These are phyloP conservation scores for Annona cherimola DNA, from an alignment of 164 flowering plant species.

Conservation along the genomic window DNA sequence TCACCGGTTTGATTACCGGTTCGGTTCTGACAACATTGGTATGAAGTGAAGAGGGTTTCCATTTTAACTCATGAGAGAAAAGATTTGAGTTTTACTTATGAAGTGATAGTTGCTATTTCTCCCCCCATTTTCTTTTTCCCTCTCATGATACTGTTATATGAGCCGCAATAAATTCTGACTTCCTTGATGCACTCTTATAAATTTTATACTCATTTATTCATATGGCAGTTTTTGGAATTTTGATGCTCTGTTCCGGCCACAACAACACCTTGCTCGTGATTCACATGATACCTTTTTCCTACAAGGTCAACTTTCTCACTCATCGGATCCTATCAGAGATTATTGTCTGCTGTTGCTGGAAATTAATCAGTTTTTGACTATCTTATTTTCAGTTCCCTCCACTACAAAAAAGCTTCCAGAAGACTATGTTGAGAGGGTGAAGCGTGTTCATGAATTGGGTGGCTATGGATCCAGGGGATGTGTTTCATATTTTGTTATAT, in stretches of 20 bases:
- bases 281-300: conserved; percentile 96
- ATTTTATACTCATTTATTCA: conserved; percentile 1
- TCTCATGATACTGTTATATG: neutral
- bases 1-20: no score
- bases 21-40: no score
- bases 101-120: neutral
- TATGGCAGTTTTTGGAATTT: conserved; percentile 89
- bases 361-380: conserved; percentile 2
- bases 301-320: conserved; percentile 35
- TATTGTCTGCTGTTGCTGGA: conserved; percentile 9
- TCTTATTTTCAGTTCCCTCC: conserved; percentile 52
- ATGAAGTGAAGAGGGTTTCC: no score
- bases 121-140: no score
- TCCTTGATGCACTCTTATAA: neutral
- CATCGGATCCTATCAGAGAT: neutral
- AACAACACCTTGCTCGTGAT: conserved; percentile 99
- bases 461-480: conserved; percentile 96
- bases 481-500: conserved; percentile 7
- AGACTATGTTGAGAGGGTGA: conserved; percentile 88
- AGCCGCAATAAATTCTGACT: neutral
- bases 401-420: conserved; percentile 76
- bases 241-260: conserved; percentile 94
- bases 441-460: conserved; percentile 78
- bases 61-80: no score
- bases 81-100: neutral